A percentile compares a stretch with the other conserved stretches of the same genome.
Conservation (phyloP, 2,329 filamentous ascomycete genomes). For the Clonostachys chloroleuca region DNA sequence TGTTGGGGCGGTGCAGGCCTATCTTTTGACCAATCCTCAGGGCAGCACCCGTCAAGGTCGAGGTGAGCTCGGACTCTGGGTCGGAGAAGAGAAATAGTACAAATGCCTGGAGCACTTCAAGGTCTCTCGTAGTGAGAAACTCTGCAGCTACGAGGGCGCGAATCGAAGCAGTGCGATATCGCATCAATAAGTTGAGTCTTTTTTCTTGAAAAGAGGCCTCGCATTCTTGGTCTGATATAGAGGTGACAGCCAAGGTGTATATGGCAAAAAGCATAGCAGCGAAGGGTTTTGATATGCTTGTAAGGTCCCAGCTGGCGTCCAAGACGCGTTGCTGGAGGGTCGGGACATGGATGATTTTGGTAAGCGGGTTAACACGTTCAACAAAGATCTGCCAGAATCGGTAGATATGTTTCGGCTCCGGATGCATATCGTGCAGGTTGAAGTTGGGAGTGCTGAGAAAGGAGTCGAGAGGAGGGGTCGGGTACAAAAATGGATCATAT, state of each 20-base stretch:
- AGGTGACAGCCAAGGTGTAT: constrained; percentile 15
- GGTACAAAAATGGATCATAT: constrained; percentile 10
- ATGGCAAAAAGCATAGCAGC: constrained; percentile 18
- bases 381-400: constrained; percentile 23
- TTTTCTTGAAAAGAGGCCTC: constrained; percentile 6
- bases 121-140: constrained; percentile 15
- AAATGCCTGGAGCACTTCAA: constrained; percentile 21
- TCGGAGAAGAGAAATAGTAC: constrained; percentile 18
- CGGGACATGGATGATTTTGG: constrained; percentile 23
- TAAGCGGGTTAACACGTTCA: constrained; percentile 21
- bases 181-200: constrained; percentile 6
- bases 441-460: not conserved
- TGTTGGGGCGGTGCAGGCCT: constrained; percentile 11
- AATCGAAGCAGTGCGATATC: constrained; percentile 14
- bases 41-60: constrained; percentile 11
- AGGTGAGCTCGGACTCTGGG: constrained; percentile 17
- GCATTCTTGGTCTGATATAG: constrained; percentile 10
- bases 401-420: constrained; percentile 19
- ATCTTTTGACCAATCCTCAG: constrained; percentile 16
- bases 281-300: constrained; percentile 6
- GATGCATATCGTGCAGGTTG: constrained; percentile 10
- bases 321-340: constrained; percentile 20
- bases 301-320: constrained; percentile 17
- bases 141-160: constrained; percentile 15
- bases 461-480: constrained; percentile 4